Evolutionary conservation across 768 basidiomycete genomes (phyloP), one percentile per base, ranked within the genome.

Genomic region (Boletus reticuloceps): DNA sequence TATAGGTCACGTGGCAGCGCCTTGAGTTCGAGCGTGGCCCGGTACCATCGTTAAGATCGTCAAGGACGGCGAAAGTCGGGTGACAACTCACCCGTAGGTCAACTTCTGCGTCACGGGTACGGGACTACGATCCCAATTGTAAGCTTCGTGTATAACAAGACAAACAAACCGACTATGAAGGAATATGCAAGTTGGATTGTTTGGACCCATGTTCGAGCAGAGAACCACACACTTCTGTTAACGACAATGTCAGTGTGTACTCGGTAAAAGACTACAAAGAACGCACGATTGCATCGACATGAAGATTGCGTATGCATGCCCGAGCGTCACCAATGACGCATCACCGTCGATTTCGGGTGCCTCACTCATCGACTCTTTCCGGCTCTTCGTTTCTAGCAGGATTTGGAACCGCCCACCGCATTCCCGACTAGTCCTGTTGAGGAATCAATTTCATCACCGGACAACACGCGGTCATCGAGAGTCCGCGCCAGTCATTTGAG

Each of bases 51-150:
- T n/a, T n/a, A n/a, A n/a, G n/a, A n/a, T n/a, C n/a, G n/a, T n/a
- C 2, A 17, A 32, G 22, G 36, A 14, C 9, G 14, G 49, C 10
- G 41, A 45, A 39, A 39, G 38, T 14, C 4, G 38, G n/a, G 14
- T 17, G 6, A n/a, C 16, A 22, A 81, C 86, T 79, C 66, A 89
- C 86, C 84, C 78, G 64, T 88, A 90, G 2, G 82, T 79, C 59
- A 90, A 71, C 54, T 77, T 79, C 32, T 77, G 77, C 7, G 85
- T 79, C 25, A 86, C 82, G 4, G 89, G 88, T 20, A 20, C 20
- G 20, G 20, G 20, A 2, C 86, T 88, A 16, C 89, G 78, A 67
- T 91, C 89, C 89, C 89, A 90, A 53, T 88, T 86, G 66, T 91
- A 89, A 4, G 86, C 89, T 31, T 77, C 68, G 64, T 79, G 79